These are phyloP conservation scores for Panaeolus cyanescens DNA, from an alignment of 768 basidiomycete genomes.

Conservation along the genomic window DNA sequence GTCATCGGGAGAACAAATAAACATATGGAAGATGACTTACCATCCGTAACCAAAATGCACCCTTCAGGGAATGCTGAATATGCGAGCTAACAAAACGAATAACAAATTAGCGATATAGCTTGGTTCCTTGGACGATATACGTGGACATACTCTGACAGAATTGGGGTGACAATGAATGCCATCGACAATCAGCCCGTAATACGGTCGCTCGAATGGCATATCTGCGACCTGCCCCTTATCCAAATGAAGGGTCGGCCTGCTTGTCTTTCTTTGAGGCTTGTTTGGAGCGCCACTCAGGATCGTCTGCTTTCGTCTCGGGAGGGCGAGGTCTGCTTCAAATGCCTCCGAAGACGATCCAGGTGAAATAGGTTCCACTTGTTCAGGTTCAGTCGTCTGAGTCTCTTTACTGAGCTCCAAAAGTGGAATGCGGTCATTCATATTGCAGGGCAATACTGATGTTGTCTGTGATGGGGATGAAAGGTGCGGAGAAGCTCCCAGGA, in stretches of 20 bases:
- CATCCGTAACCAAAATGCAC: conserved; percentile 89
- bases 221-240: conserved; percentile 52
- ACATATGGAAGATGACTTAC: conserved; percentile 38
- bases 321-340: conserved; percentile 9
- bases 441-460: conserved; percentile 16
- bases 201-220: conserved; percentile 69
- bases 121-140: conserved; percentile 12
- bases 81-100: conserved; percentile 62
- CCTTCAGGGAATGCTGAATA: conserved; percentile 83
- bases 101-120: neutral
- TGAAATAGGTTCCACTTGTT: neutral
- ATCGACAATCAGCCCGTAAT: conserved; percentile 88
- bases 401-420: conserved; percentile 11
- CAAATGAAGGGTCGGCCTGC: conserved; percentile 39
- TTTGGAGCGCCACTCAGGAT: conserved; percentile 21
- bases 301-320: conserved; percentile 9
- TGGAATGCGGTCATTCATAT: conserved; percentile 10
- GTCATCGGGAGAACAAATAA: neutral
- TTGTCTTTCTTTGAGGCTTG: conserved; percentile 20
- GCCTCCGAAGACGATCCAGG: conserved; percentile 12
- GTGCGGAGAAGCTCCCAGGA: conserved; percentile 77
- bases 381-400: neutral
- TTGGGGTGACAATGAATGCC: conserved; percentile 92
- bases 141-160: conserved; percentile 81
- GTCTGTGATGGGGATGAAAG: conserved; percentile 36